Evolutionary conservation across 2,329 filamentous ascomycete species (phyloP).

Genomic region (Hypoxylon sp.): DNA sequence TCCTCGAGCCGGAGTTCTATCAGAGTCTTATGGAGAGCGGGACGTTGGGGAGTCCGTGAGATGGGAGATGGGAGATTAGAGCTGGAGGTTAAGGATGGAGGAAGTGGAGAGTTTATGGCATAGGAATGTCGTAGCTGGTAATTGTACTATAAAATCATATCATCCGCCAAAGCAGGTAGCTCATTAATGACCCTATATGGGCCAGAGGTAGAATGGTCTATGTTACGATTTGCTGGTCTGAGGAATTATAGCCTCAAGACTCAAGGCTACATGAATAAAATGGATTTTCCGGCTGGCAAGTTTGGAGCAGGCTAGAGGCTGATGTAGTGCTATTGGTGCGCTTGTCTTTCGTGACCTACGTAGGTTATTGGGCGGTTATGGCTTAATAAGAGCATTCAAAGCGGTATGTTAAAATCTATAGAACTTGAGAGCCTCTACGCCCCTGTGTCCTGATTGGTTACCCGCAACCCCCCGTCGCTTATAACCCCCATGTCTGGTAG

Average conservation of each 20-base stretch:
- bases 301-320: neutral
- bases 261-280: constrained; percentile 5
- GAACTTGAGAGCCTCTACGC: too few species aligned
- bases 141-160: constrained; percentile 27
- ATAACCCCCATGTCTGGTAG: constrained; percentile 13
- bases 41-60: constrained; percentile 72
- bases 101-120: neutral
- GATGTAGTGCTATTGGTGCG: neutral
- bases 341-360: neutral
- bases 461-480: neutral
- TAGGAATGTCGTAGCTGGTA: neutral
- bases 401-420: too few species aligned
- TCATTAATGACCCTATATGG: neutral
- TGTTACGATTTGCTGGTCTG: neutral
- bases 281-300: neutral
- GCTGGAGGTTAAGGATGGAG: too few species aligned
- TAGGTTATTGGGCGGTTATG: neutral
- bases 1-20: constrained; percentile 95
- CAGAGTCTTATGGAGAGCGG: constrained; percentile 89
- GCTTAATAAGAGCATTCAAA: neutral
- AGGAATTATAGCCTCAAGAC: constrained; percentile 1
- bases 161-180: neutral
- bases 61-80: neutral
- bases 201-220: constrained; percentile 6
- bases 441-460: constrained; percentile 7